Evolutionary conservation across 345 rosid species (phyloP).

Genomic region (Garcia nutans): DNA sequence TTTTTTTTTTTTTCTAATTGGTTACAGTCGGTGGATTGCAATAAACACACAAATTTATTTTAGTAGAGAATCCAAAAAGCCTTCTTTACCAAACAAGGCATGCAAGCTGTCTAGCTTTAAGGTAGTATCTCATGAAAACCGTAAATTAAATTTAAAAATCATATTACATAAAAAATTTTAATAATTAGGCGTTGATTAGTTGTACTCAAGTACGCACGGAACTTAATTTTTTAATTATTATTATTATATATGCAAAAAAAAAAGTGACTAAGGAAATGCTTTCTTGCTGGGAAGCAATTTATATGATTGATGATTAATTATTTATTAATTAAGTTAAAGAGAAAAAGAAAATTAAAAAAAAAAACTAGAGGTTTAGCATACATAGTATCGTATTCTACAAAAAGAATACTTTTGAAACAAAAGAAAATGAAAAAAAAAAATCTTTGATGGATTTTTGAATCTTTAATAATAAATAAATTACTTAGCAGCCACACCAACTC

Average conservation of each 20-base stretch:
- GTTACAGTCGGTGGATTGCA: background rate
- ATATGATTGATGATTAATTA: background rate
- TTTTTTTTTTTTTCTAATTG: background rate
- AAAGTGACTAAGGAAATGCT: background rate
- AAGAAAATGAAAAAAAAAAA: background rate
- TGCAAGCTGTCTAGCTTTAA: constrained; percentile 25
- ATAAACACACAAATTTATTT: background rate
- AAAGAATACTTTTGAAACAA: background rate
- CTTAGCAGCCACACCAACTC: no score
- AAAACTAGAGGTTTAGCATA: no score
- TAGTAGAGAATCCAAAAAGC: background rate
- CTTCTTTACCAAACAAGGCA: background rate
- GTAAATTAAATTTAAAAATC: background rate
- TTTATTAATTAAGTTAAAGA: background rate
- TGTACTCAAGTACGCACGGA: constrained; percentile 15
- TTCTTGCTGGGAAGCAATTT: constrained; percentile 7
- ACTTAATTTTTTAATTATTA: background rate
- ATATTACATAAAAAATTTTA: no score
- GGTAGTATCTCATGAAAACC: constrained; percentile 16
- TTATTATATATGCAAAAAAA: no score
- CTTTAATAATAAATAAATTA: background rate
- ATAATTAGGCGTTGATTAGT: no score
- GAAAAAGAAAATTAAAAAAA: no score
- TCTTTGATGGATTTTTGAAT: no score
- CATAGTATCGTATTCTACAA: background rate